Base-by-base conservation (phyloP, 192 early-diverging fungal genomes). In the Coemansia sp. region DNA sequence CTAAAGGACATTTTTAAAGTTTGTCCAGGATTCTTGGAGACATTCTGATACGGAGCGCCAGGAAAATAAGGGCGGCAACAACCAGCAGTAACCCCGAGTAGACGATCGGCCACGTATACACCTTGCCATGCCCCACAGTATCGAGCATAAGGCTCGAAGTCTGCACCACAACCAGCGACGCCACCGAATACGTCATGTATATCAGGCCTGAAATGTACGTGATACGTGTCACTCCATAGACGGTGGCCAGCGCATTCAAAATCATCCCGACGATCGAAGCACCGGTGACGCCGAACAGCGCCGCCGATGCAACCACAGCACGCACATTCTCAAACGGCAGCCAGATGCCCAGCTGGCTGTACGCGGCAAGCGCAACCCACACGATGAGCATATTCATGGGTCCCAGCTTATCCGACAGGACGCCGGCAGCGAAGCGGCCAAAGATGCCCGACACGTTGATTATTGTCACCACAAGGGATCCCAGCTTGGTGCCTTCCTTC, bases 61-160 rank as follows among this genome's bases (percentile, higher is more conserved):
- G 31, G 31, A 77, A 60, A 9, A 77, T 57, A 1, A 62, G 48
- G 3, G 58, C 40, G 0, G 74, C 53, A n/a, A 58, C 64, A 1
- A 77, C 57, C 9, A 77, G 58, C 18, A 82, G 62, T 51, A 74
- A 28, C 8, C 74, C 74, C 23, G 71, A 67, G 25, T 77, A 82
- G 30, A 82, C 74, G 15, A 82, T 77, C 2, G 74, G 71, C 79
- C 74, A 77, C 5, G 79, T 82, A 18, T 77, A 82, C 39, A 74
- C 66, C 2, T 34, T 59, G 20, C 75, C 75, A 25, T 74, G 67
- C 7, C 79, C 79, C 0, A 82, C 74, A 0, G 74, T 74, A 37
- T 82, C 79, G 21, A 83, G 74, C 73, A 83, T 71, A 53, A 76
- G 34, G 51, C 75, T 74, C n/a, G 81, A 55, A 10, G 71, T 65